Percentiles rank a stretch among this genome's conserved stretches.
Evolutionary conservation across 2,329 filamentous ascomycete genomes (phyloP).

Genomic region (Colletotrichum sp.): DNA sequence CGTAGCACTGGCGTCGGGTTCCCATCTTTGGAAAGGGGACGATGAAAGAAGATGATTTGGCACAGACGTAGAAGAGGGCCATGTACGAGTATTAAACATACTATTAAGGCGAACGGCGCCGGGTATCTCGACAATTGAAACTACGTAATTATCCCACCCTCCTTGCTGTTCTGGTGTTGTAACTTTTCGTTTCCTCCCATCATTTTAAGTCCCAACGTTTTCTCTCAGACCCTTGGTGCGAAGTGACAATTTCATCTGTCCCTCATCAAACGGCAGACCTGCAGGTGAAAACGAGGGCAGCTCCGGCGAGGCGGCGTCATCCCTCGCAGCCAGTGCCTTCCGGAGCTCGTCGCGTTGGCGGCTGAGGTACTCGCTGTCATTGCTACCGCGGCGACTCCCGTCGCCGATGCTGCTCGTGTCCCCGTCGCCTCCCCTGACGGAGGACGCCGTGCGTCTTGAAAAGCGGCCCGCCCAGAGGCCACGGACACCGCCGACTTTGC

Average conservation of each 20-base stretch:
- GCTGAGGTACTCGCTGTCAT: constrained; percentile 44
- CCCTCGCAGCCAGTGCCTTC: constrained; percentile 32
- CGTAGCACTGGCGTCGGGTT: background rate
- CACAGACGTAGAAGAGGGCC: background rate
- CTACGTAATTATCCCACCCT: background rate
- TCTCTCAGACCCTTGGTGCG: constrained; percentile 63
- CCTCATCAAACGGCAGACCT: constrained; percentile 51
- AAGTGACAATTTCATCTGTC: constrained; percentile 51
- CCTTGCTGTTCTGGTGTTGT: background rate
- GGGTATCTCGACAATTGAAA: constrained; percentile 18
- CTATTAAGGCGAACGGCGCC: background rate
- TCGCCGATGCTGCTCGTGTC: constrained; percentile 43
- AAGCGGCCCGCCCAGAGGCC: constrained; percentile 60
- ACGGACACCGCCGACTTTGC: constrained; percentile 65
- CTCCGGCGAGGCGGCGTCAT: constrained; percentile 23
- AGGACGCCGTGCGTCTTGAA: constrained; percentile 32
- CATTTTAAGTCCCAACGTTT: constrained; percentile 31
- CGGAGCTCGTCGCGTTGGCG: constrained; percentile 47
- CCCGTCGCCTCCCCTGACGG: constrained; percentile 31
- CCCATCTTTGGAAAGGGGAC: background rate
- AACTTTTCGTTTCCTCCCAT: background rate
- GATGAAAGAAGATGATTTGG: background rate
- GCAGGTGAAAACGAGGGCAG: constrained; percentile 11
- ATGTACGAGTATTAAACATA: background rate
- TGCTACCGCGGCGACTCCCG: constrained; percentile 46